phyloP scores from a whole-genome alignment of 805 yeast species.

The Metschnikowia vanudenii region DNA sequence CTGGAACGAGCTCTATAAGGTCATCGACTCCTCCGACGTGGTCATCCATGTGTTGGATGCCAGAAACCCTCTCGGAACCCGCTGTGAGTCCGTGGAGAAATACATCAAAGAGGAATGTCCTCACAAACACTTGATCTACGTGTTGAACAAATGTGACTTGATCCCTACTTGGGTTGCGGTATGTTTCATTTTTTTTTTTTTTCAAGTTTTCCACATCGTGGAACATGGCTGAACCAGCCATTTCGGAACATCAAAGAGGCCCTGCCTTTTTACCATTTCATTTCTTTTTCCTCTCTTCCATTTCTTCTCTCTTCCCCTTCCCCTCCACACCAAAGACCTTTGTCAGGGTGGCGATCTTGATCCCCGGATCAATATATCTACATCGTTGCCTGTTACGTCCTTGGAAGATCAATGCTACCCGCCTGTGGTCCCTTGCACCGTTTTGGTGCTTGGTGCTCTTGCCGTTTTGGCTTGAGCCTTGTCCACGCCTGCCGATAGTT shows the following conservation, averaged over 20 bases:
- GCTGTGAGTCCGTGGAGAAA: slow-evolving; percentile 91
- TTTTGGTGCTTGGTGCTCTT: slow-evolving; percentile 44
- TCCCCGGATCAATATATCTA: slow-evolving; percentile 26
- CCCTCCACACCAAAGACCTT: slow-evolving; percentile 67
- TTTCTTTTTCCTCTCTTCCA: slow-evolving; percentile 4
- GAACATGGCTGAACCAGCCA: not conserved
- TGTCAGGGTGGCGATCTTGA: slow-evolving; percentile 68
- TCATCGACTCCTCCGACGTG: slow-evolving; percentile 95
- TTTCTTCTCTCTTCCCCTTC: not conserved
- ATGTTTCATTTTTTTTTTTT: too few species aligned
- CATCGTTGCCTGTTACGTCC: slow-evolving; percentile 89
- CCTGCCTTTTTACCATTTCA: not conserved
- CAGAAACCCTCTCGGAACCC: slow-evolving; percentile 94
- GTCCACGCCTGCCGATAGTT: slow-evolving; percentile 36
- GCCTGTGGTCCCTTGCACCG: slow-evolving; percentile 43
- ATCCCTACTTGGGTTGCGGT: slow-evolving; percentile 99
- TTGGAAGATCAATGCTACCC: slow-evolving; percentile 81
- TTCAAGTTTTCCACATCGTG: slow-evolving; percentile 3
- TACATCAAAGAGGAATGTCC: slow-evolving; percentile 92
- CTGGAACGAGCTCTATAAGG: slow-evolving; percentile 97
- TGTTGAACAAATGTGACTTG: slow-evolving; percentile 94
- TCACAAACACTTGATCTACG: slow-evolving; percentile 92
- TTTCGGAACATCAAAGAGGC: not conserved
- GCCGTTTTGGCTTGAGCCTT: slow-evolving; percentile 39
- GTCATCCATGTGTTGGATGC: slow-evolving; percentile 96